These are phyloP conservation scores for Combretum micranthum DNA, from an alignment of 345 rosid genomes.

Conservation along the genomic window DNA sequence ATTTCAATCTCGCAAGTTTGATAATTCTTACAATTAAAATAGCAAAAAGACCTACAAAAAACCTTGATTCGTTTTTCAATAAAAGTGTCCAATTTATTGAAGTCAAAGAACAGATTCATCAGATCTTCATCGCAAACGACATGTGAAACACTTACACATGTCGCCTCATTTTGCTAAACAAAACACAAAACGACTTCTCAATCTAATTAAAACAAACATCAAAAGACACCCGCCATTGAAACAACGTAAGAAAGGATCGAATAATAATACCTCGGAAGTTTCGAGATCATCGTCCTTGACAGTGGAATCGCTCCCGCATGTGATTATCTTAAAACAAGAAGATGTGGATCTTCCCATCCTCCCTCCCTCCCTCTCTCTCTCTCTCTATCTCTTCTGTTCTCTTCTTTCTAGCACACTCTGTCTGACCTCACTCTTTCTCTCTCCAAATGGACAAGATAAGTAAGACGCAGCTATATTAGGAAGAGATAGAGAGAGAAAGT, in stretches of 20 bases:
- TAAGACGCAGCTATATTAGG: conserved; percentile 8
- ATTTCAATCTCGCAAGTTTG: no score
- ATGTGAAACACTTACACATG: no score
- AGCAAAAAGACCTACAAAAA: no score
- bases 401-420: background rate
- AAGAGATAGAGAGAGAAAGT: background rate
- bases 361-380: conserved; percentile 1
- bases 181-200: no score
- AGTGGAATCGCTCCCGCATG: conserved; percentile 57
- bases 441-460: conserved; percentile 7
- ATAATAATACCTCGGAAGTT: conserved; percentile 33
- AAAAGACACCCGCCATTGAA: no score
- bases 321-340: conserved; percentile 59
- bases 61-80: no score
- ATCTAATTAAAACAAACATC: no score
- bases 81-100: conserved; percentile 4
- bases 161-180: no score
- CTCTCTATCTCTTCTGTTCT: background rate
- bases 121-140: no score
- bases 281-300: conserved; percentile 35
- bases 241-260: background rate
- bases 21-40: no score
- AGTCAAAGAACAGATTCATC: background rate
- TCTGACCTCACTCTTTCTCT: conserved; percentile 9
- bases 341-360: conserved; percentile 68